Conservation (phyloP, 1,284 basidiomycete genomes). For the Earliella scabrosa region DNA sequence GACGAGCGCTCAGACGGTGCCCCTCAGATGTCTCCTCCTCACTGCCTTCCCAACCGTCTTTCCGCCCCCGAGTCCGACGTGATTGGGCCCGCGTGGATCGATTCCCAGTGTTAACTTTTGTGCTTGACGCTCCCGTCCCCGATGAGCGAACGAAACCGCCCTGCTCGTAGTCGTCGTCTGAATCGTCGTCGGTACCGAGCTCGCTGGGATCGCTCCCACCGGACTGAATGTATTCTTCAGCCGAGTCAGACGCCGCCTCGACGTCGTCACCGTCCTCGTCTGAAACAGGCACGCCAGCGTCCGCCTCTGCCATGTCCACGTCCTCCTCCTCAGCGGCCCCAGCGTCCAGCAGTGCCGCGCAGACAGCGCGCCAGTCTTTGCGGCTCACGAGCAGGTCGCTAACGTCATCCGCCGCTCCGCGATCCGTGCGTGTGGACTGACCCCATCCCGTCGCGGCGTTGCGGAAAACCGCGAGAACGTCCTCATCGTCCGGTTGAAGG, state of each 20-base stretch:
- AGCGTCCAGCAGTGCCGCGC: slow-evolving; percentile 59
- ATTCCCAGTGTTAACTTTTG: slow-evolving; percentile 8
- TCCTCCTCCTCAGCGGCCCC: slow-evolving; percentile 34
- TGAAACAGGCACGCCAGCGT: slow-evolving; percentile 20
- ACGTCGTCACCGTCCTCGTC: slow-evolving; percentile 29
- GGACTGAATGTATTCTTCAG: slow-evolving; percentile 33
- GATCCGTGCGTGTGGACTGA: background rate
- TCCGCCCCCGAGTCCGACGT: background rate
- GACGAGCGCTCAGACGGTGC: slow-evolving; percentile 47
- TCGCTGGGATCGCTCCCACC: slow-evolving; percentile 22
- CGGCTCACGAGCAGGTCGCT: slow-evolving; percentile 43
- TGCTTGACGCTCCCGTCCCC: slow-evolving; percentile 18
- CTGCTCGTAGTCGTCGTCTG: slow-evolving; percentile 39
- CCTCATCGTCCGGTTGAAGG: slow-evolving; percentile 66
- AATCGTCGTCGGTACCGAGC: slow-evolving; percentile 25
- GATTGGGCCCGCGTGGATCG: slow-evolving; percentile 16
- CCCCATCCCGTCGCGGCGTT: slow-evolving; percentile 75
- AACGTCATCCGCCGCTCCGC: slow-evolving; percentile 1
- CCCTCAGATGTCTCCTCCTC: slow-evolving; percentile 13
- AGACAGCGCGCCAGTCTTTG: slow-evolving; percentile 77
- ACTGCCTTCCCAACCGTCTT: background rate
- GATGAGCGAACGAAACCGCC: slow-evolving; percentile 26
- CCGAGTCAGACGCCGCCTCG: slow-evolving; percentile 24
- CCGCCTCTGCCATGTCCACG: slow-evolving; percentile 30
- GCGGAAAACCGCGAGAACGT: slow-evolving; percentile 68